These are phyloP conservation scores for Penicillium subrubescens DNA, from an alignment of 495 filamentous ascomycete genomes.

Conservation along the genomic window DNA sequence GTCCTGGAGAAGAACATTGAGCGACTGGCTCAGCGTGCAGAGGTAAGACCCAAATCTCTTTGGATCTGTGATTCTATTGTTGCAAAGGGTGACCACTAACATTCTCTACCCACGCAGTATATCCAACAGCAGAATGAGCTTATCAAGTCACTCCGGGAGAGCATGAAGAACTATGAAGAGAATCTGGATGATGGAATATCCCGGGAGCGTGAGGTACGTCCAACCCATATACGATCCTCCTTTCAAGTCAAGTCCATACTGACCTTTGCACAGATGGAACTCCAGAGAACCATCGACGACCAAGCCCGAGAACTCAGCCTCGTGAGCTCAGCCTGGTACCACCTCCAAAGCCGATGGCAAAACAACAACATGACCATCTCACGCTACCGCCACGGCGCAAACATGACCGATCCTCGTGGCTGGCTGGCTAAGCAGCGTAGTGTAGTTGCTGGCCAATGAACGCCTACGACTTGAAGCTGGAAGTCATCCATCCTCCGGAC, in stretches of 20 bases:
- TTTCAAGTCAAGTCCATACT: constrained; percentile 7
- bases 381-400: constrained; percentile 51
- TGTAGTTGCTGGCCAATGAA: constrained; percentile 57
- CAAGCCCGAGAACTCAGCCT: constrained; percentile 77
- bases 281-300: constrained; percentile 67
- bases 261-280: constrained; percentile 47
- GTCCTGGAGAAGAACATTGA: constrained; percentile 50
- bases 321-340: constrained; percentile 90
- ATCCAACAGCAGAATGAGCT: constrained; percentile 62
- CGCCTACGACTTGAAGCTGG: background rate
- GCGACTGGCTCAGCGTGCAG: constrained; percentile 48
- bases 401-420: constrained; percentile 77
- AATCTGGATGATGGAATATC: constrained; percentile 44
- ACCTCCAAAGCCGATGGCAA: constrained; percentile 80
- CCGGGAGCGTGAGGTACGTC: constrained; percentile 53
- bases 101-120: constrained; percentile 42
- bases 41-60: constrained; percentile 38
- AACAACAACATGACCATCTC: constrained; percentile 77
- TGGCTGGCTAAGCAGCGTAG: constrained; percentile 90
- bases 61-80: background rate
- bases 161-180: constrained; percentile 55
- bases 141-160: constrained; percentile 60
- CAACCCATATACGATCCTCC: background rate
- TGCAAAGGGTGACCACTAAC: constrained; percentile 14
- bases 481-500: too few species aligned